Base-by-base conservation (phyloP, 306 rosid genomes). In the Trifolium dubium region DNA sequence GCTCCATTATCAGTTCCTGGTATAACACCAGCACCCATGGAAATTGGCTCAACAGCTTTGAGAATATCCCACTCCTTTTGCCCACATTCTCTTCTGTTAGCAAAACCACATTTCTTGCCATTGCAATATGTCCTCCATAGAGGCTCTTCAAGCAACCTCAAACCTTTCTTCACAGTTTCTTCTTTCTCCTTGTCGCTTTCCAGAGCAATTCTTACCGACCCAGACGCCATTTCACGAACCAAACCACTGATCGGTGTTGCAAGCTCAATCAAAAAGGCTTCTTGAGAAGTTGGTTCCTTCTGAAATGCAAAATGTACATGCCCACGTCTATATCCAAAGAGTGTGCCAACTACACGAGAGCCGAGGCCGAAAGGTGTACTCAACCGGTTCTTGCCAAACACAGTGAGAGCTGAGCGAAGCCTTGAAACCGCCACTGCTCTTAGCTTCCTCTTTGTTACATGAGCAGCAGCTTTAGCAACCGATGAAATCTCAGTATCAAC, bases 61-160 rank as follows among this genome's bases (percentile, higher is more conserved):
- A 93, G 83, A 12, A 93, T 82, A 69, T 89, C 87, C 92, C 90
- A 90, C 18, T 91, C 96, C 59, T 87, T 89, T 8, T 85, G 64
- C 17, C 96, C 98, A 61, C 98, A 93, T 68, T 91, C 97, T 82
- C 97, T 88, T 73, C 86, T 82, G 10, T 83, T 77, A 3, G 96
- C 98, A 85, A 88, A 93, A 15, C 97, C 98, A 80, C 90, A 82
- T 75, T 91, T 93, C 76, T 91, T 93, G 1, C 97, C 98, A 39
- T 93, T 93, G 81, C 98, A 93, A n/a, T 85, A 89, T 2, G 98
- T 88, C 83, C 97, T 91, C 98, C 98, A 93, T 49, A 83, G 62
- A 37, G 84, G 81, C 87, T 91, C 98, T 60, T 93, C 94, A 15
- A 91, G 89, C 78, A 93, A 64, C 43, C 85, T 85, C 82, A 74